A percentile compares a stretch with the other conserved stretches of the same genome.
Evolutionary conservation across 352 stramenopile genomes (phyloP).

Genomic region (Pythium periplocum): DNA sequence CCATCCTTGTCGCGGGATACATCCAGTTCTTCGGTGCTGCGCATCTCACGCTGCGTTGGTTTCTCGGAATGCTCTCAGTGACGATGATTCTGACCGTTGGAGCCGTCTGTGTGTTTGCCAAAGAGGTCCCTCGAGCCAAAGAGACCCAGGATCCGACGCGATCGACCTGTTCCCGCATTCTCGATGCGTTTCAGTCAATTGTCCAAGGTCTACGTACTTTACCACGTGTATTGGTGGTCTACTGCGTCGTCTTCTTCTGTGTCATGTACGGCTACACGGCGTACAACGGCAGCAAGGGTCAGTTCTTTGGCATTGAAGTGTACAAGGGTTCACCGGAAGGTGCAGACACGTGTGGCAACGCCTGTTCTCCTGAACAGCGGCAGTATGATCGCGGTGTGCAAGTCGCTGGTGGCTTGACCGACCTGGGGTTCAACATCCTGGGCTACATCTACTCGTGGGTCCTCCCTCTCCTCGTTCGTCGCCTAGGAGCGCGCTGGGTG

Average conservation of each 20-base stretch:
- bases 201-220: slow-evolving; percentile 32
- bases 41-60: slow-evolving; percentile 56
- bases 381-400: slow-evolving; percentile 47
- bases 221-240: slow-evolving; percentile 29
- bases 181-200: slow-evolving; percentile 29
- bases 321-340: slow-evolving; percentile 26
- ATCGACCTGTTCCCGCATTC: slow-evolving; percentile 9
- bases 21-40: slow-evolving; percentile 68
- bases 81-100: slow-evolving; percentile 56
- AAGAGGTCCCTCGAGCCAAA: slow-evolving; percentile 25
- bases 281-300: slow-evolving; percentile 64
- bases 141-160: slow-evolving; percentile 21
- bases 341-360: slow-evolving; percentile 20
- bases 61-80: slow-evolving; percentile 64
- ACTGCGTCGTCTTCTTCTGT: slow-evolving; percentile 41
- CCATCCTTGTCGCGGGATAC: slow-evolving; percentile 61
- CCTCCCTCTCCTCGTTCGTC: slow-evolving; percentile 34
- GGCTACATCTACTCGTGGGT: slow-evolving; percentile 38
- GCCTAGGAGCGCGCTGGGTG: slow-evolving; percentile 32
- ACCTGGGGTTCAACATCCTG: slow-evolving; percentile 31
- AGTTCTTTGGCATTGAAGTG: slow-evolving; percentile 49
- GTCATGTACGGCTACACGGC: slow-evolving; percentile 49
- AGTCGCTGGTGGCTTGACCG: slow-evolving; percentile 35
- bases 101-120: slow-evolving; percentile 49
- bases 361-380: slow-evolving; percentile 25